Evolutionary conservation across 768 basidiomycete species (phyloP), one percentile per base, ranked within the genome.

Genomic region (Agrocybe praecox): DNA sequence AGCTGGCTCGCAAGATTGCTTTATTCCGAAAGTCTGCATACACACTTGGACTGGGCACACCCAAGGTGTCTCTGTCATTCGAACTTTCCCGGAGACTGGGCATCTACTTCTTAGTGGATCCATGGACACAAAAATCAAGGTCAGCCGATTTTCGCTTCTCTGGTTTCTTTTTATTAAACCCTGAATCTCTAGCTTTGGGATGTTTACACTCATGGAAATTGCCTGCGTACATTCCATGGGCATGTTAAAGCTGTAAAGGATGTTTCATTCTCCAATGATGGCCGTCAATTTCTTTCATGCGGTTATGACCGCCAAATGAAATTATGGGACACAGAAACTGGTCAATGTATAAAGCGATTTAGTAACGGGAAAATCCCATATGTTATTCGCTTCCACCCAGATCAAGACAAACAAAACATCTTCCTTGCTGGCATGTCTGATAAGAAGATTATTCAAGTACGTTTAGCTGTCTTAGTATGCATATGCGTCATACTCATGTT

Each of bases 11-110:
- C 89, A 94, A 66, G 95, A 98, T 57, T 88, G 88, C 56, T 98
- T 96, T 68, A 89, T 98, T 59, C 97, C 97, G 24, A 98, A 98
- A 76, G 80, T 82, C 10, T 98, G 96, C 73, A 86, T 96, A 55
- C 97, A 98, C 69, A 98, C 97, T 0, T 98, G 94, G 92, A 97
- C 95, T 2, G 97, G 97, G 1, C 97, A 99, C 72, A 98, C 94
- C 11, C 90, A 92, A 71, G 97, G 92, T 23, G 94, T 99, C 2
- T 93, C 93, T n/a, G 91, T 89, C 46, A 87, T 99, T 57, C 90
- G 94, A 51, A 79, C 93, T 34, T 96, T 98, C 77, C 97, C 97
- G 19, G 82, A 89, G 55, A 93, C 92, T 7, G 96, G 94, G 0
- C 97, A 99, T 74, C 80, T 99, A 12, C 71, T 99, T 56, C 85